Evolutionary conservation across 805 yeast genomes (phyloP).

Genomic region (Diddensiella caesifluorescens): DNA sequence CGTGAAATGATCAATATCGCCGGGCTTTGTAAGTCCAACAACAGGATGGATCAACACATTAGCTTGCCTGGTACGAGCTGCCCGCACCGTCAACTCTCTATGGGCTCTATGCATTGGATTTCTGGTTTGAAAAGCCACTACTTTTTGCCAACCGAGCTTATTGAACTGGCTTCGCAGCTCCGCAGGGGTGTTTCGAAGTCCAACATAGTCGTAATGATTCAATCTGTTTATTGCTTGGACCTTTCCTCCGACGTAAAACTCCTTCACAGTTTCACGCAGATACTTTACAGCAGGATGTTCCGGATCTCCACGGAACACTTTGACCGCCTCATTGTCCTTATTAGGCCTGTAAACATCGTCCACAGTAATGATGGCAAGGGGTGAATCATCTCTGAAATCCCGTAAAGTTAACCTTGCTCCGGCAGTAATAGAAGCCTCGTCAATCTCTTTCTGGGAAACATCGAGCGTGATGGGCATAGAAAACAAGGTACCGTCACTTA

Average conservation of each 20-base stretch:
- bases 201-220: constrained; percentile 84
- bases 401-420: constrained; percentile 67
- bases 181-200: constrained; percentile 81
- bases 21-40: constrained; percentile 94
- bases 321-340: constrained; percentile 70
- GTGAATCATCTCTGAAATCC: constrained; percentile 75
- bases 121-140: constrained; percentile 96
- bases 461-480: constrained; percentile 91
- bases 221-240: constrained; percentile 80
- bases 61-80: constrained; percentile 88
- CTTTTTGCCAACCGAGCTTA: constrained; percentile 76
- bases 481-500: constrained; percentile 76
- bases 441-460: constrained; percentile 49
- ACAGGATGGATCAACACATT: constrained; percentile 92
- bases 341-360: constrained; percentile 77
- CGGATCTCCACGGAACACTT: constrained; percentile 93
- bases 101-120: constrained; percentile 99
- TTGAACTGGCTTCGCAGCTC: constrained; percentile 82
- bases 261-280: constrained; percentile 69
- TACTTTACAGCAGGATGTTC: constrained; percentile 91
- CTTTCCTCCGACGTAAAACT: constrained; percentile 81
- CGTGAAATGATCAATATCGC: constrained; percentile 96
- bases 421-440: constrained; percentile 35
- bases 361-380: constrained; percentile 76
- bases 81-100: constrained; percentile 91